Conservation (phyloP, 2,329 filamentous ascomycete species). For the Cytospora piceicola region DNA sequence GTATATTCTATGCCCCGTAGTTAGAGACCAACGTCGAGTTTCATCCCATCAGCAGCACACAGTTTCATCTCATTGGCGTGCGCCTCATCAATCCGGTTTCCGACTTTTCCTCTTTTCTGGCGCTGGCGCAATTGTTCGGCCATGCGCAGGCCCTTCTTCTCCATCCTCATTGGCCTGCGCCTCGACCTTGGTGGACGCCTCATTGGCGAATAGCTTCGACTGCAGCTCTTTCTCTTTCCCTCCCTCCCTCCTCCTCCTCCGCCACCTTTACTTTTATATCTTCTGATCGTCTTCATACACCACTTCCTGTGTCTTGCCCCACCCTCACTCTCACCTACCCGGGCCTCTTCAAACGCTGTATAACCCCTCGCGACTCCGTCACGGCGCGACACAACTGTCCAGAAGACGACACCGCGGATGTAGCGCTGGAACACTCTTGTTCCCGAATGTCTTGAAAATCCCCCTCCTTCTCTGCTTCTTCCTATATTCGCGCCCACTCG, state of each 20-base stretch:
- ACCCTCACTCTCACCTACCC: constrained; percentile 2
- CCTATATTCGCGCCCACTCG: constrained; percentile 13
- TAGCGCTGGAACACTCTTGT: constrained; percentile 1
- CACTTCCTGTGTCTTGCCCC: constrained; percentile 1
- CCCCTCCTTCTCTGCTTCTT: constrained; percentile 1
- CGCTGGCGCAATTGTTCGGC: constrained; percentile 22
- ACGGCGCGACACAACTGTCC: constrained; percentile 8
- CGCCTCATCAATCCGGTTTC: not conserved
- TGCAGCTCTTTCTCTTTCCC: not conserved
- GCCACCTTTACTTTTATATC: constrained; percentile 1
- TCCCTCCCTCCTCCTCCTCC: constrained; percentile 7
- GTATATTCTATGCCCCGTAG: no score
- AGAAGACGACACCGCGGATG: not conserved
- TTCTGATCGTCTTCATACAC: constrained; percentile 2
- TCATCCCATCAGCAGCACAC: no score
- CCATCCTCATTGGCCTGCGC: constrained; percentile 25
- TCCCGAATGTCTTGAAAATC: not conserved
- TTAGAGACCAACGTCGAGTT: not conserved
- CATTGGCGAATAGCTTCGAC: constrained; percentile 27
- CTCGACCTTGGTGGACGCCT: constrained; percentile 21
- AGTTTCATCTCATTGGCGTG: not conserved
- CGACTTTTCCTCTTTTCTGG: constrained; percentile 13
- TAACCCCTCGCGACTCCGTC: constrained; percentile 1
- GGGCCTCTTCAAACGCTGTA: not conserved
- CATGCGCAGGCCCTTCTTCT: constrained; percentile 23